These are phyloP conservation scores for Cymbopogon citratus DNA, from an alignment of 176 grass and related monocot species.

Conservation along the genomic window DNA sequence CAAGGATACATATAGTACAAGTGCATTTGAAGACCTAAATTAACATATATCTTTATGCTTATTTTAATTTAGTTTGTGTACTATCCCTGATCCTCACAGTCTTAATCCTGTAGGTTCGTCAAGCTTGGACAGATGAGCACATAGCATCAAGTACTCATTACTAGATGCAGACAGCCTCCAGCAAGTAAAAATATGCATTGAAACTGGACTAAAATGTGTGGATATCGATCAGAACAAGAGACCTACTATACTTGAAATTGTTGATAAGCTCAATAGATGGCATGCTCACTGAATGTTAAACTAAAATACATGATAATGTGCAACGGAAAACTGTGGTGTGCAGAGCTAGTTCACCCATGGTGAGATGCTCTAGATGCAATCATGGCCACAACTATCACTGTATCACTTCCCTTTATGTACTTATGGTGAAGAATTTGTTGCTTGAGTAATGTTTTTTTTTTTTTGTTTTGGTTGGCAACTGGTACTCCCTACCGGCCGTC, in stretches of 20 bases:
- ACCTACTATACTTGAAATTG: neutral
- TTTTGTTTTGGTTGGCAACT: no score
- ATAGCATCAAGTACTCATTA: neutral
- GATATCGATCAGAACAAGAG: neutral
- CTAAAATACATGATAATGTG: no score
- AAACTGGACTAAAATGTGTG: neutral
- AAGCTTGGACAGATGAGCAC: neutral
- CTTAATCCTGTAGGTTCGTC: neutral
- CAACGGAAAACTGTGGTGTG: no score
- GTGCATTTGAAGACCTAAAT: neutral
- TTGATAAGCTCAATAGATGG: neutral
- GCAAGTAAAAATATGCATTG: neutral
- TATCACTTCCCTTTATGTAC: no score
- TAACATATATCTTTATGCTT: no score
- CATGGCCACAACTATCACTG: no score
- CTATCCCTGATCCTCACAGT: neutral
- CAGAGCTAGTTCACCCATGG: no score
- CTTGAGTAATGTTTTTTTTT: no score
- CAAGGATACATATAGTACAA: neutral
- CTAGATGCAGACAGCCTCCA: neutral
- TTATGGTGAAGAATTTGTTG: no score
- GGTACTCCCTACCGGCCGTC: no score
- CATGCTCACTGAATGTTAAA: neutral
- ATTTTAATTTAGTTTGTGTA: neutral
- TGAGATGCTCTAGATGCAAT: no score